phyloP scores from a whole-genome alignment of 352 stramenopile genomes.

The Thraustochytrium sp. region DNA sequence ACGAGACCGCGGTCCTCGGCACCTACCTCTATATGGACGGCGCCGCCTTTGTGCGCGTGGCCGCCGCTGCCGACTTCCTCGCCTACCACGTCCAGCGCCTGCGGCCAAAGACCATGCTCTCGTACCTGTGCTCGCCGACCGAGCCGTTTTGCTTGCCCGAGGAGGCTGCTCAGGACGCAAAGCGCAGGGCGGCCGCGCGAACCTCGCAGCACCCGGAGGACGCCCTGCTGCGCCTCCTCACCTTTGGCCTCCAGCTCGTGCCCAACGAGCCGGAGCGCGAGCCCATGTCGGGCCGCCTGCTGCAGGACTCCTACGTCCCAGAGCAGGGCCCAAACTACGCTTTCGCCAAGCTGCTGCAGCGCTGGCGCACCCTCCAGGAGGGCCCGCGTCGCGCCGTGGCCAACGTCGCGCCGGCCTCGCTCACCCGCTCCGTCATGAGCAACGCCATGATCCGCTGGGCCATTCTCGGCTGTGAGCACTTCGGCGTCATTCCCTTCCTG shows the following conservation, averaged over 20 bases:
- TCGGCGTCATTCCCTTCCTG: slow-evolving; percentile 48
- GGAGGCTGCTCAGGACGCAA: not conserved
- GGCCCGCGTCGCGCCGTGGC: slow-evolving; percentile 46
- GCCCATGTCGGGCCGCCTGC: not conserved
- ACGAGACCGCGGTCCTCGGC: not conserved
- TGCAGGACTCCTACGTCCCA: slow-evolving; percentile 14
- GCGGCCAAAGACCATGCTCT: slow-evolving; percentile 2
- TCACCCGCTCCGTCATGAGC: slow-evolving; percentile 58
- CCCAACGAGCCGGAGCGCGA: not conserved
- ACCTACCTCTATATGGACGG: slow-evolving; percentile 40
- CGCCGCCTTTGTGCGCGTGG: not conserved
- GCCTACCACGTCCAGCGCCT: not conserved
- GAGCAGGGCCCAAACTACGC: slow-evolving; percentile 76
- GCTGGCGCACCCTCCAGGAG: slow-evolving; percentile 73
- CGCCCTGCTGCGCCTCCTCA: not conserved
- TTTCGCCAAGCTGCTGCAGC: slow-evolving; percentile 77
- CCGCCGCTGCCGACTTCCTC: not conserved
- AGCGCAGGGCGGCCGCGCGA: not conserved
- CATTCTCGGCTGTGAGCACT: slow-evolving; percentile 36
- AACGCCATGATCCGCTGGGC: not conserved
- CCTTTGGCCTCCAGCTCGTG: not conserved
- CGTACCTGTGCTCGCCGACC: slow-evolving; percentile 33
- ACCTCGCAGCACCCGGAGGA: not conserved
- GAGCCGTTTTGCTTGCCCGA: slow-evolving; percentile 36
- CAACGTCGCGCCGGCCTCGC: slow-evolving; percentile 76